Evolutionary conservation across 768 basidiomycete genomes (phyloP), one percentile per base, ranked within the genome.

Genomic region (Boletus edulis): DNA sequence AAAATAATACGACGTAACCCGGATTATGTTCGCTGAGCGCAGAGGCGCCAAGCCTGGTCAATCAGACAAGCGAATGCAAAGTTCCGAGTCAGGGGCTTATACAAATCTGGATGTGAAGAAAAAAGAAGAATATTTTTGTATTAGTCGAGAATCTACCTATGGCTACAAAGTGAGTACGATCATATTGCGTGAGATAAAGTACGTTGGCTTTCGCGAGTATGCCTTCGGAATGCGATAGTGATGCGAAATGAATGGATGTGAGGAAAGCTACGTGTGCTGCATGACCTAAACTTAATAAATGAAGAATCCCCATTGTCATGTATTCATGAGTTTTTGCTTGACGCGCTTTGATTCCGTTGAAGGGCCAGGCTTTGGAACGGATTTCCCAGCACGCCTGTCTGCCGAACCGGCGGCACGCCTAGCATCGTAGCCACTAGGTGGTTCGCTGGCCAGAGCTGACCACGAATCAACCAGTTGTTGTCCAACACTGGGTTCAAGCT

Each of bases 401-500:
- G 39, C 31, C 29, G 14, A 41, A 39, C 18, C 24, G 1, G 49
- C 38, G 29, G 27, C 42, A 20, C 41, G 57, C 46, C 46, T 34
- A 20, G 46, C 47, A 22, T 18, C 40, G 13, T 24, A 11, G 17
- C 17, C 52, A 20, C 32, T 51, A 5, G 18, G 37, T 17, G 41
- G 62, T 20, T 63, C 59, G 52, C 60, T 41, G 56, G 60, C 66
- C 18, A 78, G 70, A 44, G 57, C 67, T 40, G 74, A 68, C 91
- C 91, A 94, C 60, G 89, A 86, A 6, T 84, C 83, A 52, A 94
- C 51, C 38, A 94, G 69, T 58, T 71, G 75, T 61, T 83, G 78
- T 24, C 90, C 91, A 14, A 91, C 81, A 2, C 64, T 64, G 3
- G 94, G 93, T 67, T 98, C 95, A 18, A 98, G 68, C 67, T 98